Evolutionary conservation across 2,329 filamentous ascomycete species (phyloP).

Genomic region (Fusarium sp.): DNA sequence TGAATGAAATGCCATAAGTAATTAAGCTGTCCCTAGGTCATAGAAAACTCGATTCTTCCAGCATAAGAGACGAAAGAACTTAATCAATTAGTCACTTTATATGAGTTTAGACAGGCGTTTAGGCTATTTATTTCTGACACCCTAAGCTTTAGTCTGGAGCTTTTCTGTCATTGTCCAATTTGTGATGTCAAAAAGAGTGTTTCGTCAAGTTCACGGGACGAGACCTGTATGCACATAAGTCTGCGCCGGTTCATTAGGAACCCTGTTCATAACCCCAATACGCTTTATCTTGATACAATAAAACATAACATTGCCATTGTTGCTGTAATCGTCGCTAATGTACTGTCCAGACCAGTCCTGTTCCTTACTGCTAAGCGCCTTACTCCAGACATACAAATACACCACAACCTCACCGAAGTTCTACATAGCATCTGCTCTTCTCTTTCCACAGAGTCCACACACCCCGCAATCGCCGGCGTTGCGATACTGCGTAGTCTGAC

Average conservation of each 20-base stretch:
- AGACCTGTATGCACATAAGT: neutral
- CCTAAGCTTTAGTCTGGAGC: neutral
- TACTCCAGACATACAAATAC: neutral
- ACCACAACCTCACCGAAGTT: neutral
- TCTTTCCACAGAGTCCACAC: constrained; percentile 76
- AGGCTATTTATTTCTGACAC: neutral
- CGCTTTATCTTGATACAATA: neutral
- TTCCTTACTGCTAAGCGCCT: neutral
- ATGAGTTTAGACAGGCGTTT: too few species aligned
- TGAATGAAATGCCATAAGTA: neutral
- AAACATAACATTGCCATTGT: neutral
- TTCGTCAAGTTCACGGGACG: neutral
- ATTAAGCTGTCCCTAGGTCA: neutral
- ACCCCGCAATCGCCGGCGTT: constrained; percentile 77
- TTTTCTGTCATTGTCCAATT: neutral
- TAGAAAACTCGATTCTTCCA: neutral
- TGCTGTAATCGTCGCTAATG: neutral
- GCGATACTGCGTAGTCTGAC: constrained; percentile 68
- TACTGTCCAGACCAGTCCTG: neutral
- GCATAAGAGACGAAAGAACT: too few species aligned
- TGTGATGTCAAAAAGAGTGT: neutral
- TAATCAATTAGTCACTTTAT: too few species aligned
- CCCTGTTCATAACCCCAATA: neutral
- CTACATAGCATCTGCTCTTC: constrained; percentile 37
- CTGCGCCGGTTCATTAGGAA: neutral